Base-by-base conservation (phyloP, 2,329 filamentous ascomycete species). In the Colletotrichum lentis region DNA sequence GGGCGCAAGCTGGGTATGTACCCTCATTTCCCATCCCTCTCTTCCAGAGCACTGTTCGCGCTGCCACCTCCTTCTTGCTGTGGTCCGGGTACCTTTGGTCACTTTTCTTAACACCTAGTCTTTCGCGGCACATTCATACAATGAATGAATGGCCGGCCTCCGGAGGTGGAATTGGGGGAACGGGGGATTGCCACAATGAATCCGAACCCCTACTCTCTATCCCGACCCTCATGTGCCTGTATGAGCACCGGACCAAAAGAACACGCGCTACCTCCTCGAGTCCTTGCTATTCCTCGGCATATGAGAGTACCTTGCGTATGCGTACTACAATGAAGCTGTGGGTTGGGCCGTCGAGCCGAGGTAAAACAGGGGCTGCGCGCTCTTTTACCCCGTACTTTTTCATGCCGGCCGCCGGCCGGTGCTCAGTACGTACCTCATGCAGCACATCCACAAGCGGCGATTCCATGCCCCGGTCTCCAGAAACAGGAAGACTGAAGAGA, bases 91-190 rank as follows among this genome's bases (percentile, higher is more conserved):
- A 1, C 6, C 31, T 35, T 10, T 35, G 31, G 50, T 20, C 50
- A 54, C n/a, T n/a, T 52, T 50, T 3, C 47, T 46, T 20, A 7
- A 50, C 31, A 47, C 18, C 37, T 31, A 35, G 43, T 44, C 24
- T 44, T 56, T 20, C 41, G 44, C 43, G n/a, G 24, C 24, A n/a
- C n/a, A 49, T n/a, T 18, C 20, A 50, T 24, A n/a, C 27, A 49
- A 14, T 24, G 27, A 49, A 14, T 24, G 27, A 50, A 35, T 10
- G 7, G 18, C 18, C 39, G 62, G 50, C 46, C 31, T 22, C 46
- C 67, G 63, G 57, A 62, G 57, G 43, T 35, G 27, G 56, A 49
- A 43, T n/a, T 62, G 44, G 66, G 53, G 63, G 52, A 65, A 54
- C 47, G 20, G 57, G 56, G 41, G 31, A 27, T n/a, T 16, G 22